phyloP scores from a whole-genome alignment of 495 filamentous ascomycete genomes.

The Talaromyces stipitatus region DNA sequence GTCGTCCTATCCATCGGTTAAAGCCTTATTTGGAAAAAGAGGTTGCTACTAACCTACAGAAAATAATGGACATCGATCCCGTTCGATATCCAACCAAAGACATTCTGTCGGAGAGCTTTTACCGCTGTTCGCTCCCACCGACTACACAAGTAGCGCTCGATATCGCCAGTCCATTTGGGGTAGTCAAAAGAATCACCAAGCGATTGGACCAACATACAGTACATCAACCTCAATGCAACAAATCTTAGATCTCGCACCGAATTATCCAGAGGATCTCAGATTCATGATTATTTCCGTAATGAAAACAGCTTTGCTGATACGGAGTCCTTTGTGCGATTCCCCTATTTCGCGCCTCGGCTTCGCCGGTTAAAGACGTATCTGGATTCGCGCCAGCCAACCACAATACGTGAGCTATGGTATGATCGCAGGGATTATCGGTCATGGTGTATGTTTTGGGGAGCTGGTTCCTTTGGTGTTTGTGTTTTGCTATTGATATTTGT shows the following conservation, averaged over 20 bases:
- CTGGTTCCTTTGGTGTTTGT: constrained; percentile 3
- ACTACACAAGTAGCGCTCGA: constrained; percentile 2
- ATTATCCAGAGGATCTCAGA: constrained; percentile 4
- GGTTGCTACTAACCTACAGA: background rate
- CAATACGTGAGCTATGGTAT: constrained; percentile 4
- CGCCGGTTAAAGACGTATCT: constrained; percentile 1
- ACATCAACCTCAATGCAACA: constrained; percentile 8
- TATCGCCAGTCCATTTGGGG: background rate
- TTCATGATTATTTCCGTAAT: constrained; percentile 6
- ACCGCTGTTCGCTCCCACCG: constrained; percentile 1
- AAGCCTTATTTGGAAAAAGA: background rate
- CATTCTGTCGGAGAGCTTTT: constrained; percentile 6
- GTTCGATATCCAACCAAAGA: constrained; percentile 4
- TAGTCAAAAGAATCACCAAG: background rate
- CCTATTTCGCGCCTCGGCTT: constrained; percentile 6
- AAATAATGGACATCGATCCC: constrained; percentile 7
- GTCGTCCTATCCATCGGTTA: background rate
- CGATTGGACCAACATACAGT: constrained; percentile 1
- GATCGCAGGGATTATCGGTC: constrained; percentile 6
- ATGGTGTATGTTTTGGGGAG: constrained; percentile 6
- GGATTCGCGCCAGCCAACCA: constrained; percentile 4
- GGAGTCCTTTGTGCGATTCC: constrained; percentile 1
- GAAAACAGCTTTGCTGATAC: constrained; percentile 1
- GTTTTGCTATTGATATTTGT: background rate
- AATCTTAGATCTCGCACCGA: constrained; percentile 2